These are phyloP conservation scores for Schoenoplectus tabernaemontani DNA, from an alignment of 202 grass and related monocot genomes.

Conservation along the genomic window DNA sequence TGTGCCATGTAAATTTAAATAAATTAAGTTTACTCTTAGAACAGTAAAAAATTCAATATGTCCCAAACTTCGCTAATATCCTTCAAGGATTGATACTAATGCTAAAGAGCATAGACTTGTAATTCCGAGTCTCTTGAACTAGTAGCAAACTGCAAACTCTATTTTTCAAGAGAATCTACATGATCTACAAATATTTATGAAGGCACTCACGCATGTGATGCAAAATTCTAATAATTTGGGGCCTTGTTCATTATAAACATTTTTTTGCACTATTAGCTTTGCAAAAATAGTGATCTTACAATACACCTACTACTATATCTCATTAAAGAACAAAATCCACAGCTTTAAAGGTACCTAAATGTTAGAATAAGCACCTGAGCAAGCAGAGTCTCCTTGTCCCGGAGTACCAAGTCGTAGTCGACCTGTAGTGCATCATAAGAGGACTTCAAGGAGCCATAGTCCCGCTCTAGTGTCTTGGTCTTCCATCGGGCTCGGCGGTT, in stretches of 20 bases:
- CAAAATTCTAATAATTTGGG: not conserved
- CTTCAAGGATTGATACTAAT: not conserved
- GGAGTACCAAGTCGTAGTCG: slow-evolving; percentile 42
- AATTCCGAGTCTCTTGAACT: not conserved
- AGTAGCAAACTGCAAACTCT: not conserved
- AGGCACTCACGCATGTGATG: not conserved
- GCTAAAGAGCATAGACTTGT: not conserved
- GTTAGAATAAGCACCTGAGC: slow-evolving; percentile 25
- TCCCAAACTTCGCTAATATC: not conserved
- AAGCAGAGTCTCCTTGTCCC: slow-evolving; percentile 47
- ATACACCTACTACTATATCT: not conserved
- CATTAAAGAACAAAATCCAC: not conserved
- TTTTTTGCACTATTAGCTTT: not conserved
- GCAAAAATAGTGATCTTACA: not conserved
- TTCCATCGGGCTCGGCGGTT: slow-evolving; percentile 84
- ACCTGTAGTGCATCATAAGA: slow-evolving; percentile 42
- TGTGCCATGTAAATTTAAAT: not conserved
- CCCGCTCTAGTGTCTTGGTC: slow-evolving; percentile 74
- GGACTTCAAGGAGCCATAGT: slow-evolving; percentile 43
- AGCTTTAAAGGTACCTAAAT: not conserved
- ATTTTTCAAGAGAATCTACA: not conserved
- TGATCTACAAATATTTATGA: not conserved
- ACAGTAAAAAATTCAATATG: not conserved
- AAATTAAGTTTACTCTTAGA: not conserved
- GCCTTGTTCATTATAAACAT: not conserved